A percentile compares a stretch with the other conserved stretches of the same genome.
phyloP scores from a whole-genome alignment of 164 flowering plant species.

The Aristolochia contorta region DNA sequence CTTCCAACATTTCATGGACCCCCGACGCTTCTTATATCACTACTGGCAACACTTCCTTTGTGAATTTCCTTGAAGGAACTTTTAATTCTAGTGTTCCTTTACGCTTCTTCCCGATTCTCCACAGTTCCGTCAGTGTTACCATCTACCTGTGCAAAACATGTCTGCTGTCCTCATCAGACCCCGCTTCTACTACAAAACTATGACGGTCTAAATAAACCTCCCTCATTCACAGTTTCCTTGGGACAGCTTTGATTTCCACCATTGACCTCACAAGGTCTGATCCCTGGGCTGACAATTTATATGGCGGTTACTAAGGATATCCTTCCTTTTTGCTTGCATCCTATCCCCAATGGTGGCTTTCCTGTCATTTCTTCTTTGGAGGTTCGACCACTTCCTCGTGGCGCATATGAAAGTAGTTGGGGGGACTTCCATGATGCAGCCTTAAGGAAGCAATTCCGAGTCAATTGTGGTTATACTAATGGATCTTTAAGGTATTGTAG shows the following conservation, averaged over 20 bases:
- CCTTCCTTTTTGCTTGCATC: slow-evolving; percentile 49
- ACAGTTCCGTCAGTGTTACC: slow-evolving; percentile 43
- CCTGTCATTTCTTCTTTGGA: slow-evolving; percentile 77
- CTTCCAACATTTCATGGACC: slow-evolving; percentile 56
- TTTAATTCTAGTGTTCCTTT: slow-evolving; percentile 33
- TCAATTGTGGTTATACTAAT: slow-evolving; percentile 57
- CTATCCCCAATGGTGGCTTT: slow-evolving; percentile 43
- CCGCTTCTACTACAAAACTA: slow-evolving; percentile 72
- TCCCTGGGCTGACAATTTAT: slow-evolving; percentile 69
- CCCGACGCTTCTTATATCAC: slow-evolving; percentile 41
- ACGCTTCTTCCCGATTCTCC: slow-evolving; percentile 54
- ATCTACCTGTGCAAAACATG: slow-evolving; percentile 39
- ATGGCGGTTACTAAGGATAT: slow-evolving; percentile 49
- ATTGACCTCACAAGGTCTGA: slow-evolving; percentile 45
- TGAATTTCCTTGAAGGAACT: slow-evolving; percentile 25
- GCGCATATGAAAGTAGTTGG: slow-evolving; percentile 43
- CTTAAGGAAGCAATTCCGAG: slow-evolving; percentile 48
- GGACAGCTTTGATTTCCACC: slow-evolving; percentile 37
- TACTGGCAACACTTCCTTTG: slow-evolving; percentile 35
- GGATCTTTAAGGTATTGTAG: slow-evolving; percentile 42
- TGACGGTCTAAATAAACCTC: slow-evolving; percentile 53
- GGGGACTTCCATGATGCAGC: slow-evolving; percentile 29
- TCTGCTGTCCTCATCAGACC: slow-evolving; percentile 56
- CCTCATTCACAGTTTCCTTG: slow-evolving; percentile 74
- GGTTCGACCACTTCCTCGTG: slow-evolving; percentile 60